Conservation (phyloP, 768 basidiomycete genomes). For the Coprinopsis sp. region DNA sequence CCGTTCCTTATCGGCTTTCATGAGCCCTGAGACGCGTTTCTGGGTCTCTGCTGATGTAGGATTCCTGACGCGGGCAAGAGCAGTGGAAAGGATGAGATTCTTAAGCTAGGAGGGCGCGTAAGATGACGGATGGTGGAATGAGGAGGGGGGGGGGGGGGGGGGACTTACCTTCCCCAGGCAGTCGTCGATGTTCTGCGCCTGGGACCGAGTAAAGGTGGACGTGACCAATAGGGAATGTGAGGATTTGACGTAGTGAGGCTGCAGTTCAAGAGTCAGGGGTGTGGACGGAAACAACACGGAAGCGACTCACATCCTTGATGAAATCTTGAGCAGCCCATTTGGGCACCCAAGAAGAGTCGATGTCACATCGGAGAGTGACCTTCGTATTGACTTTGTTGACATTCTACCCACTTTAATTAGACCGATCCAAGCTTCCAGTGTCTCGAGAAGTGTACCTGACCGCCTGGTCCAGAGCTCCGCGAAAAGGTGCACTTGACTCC, state of each 20-base stretch:
- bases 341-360: conserved; percentile 66
- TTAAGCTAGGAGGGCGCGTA: conserved; percentile 42
- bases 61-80: conserved; percentile 43
- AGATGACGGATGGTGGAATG: conserved; percentile 4
- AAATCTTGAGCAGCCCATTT: conserved; percentile 53
- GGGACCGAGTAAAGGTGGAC: conserved; percentile 69
- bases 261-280: not conserved
- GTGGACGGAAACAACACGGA: not conserved
- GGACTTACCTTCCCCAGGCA: conserved; percentile 57
- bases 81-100: conserved; percentile 41
- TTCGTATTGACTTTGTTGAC: conserved; percentile 91
- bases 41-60: conserved; percentile 53
- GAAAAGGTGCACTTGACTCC: conserved; percentile 64
- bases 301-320: conserved; percentile 40
- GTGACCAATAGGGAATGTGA: conserved; percentile 64
- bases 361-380: conserved; percentile 55
- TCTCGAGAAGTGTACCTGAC: conserved; percentile 52
- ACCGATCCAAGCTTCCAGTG: not conserved
- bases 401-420: conserved; percentile 41
- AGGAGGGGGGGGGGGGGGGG: not conserved
- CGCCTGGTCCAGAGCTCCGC: conserved; percentile 80
- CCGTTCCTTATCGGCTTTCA: conserved; percentile 42
- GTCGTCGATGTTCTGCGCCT: conserved; percentile 70
- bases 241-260: conserved; percentile 69
- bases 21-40: conserved; percentile 44